These are phyloP conservation scores for Starmerella vitae DNA, from an alignment of 805 yeast genomes.

Conservation along the genomic window DNA sequence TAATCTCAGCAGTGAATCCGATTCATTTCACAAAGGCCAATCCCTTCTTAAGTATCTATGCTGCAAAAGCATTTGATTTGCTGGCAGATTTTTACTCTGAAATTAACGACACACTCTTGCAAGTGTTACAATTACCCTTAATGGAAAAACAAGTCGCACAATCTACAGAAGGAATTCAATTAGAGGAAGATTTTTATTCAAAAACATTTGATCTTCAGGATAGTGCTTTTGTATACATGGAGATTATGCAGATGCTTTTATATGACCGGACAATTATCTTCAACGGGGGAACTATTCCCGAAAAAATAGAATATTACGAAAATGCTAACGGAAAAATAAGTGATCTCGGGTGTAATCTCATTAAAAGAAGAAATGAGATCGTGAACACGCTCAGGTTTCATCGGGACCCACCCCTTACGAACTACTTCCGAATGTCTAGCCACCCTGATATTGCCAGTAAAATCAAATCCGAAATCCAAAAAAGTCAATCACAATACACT, in stretches of 20 bases:
- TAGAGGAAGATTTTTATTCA: constrained; percentile 68
- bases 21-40: constrained; percentile 4
- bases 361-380: constrained; percentile 18
- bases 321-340: constrained; percentile 2
- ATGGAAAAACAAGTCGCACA: constrained; percentile 14
- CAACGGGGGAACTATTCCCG: constrained; percentile 25
- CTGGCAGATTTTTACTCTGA: constrained; percentile 10
- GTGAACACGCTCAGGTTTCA: constrained; percentile 5
- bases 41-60: constrained; percentile 3
- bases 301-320: too few species aligned
- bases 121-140: constrained; percentile 12
- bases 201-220: constrained; percentile 66
- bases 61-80: constrained; percentile 9
- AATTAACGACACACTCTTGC: constrained; percentile 6
- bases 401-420: neutral
- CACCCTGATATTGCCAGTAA: neutral
- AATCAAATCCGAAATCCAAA: constrained; percentile 33
- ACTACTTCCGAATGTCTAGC: neutral
- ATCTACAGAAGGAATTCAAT: constrained; percentile 23
- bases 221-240: constrained; percentile 32
- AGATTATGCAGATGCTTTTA: constrained; percentile 27
- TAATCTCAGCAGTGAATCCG: constrained; percentile 7
- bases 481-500: constrained; percentile 37
- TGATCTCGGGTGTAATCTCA: constrained; percentile 19
- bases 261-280: constrained; percentile 33